These are phyloP conservation scores for Eucalyptus virginea DNA, from an alignment of 345 rosid genomes.

Conservation along the genomic window DNA sequence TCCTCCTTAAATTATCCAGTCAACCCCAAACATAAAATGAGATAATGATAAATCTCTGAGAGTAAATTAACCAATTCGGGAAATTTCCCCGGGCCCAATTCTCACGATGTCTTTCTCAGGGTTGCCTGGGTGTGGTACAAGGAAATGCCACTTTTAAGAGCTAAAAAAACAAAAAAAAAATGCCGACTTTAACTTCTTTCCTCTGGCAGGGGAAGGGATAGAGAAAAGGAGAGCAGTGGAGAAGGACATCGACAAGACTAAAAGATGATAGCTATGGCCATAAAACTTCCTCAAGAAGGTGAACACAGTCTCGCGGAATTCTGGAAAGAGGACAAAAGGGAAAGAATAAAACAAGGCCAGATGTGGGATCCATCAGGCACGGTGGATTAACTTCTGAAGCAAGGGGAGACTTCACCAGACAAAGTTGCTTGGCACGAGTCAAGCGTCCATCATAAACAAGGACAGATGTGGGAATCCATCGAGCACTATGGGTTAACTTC, in stretches of 20 bases:
- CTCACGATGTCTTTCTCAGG: too few relatives aligned
- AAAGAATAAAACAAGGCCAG: neutral
- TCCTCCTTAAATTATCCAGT: neutral
- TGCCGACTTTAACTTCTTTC: neutral
- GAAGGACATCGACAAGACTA: neutral
- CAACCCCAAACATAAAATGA: too few relatives aligned
- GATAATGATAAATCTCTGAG: too few relatives aligned
- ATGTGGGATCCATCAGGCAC: neutral
- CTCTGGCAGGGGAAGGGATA: neutral
- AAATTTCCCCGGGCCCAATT: too few relatives aligned
- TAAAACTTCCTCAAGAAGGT: neutral
- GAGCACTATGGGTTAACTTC: neutral
- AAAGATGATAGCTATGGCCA: neutral
- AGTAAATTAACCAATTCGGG: too few relatives aligned
- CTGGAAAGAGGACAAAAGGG: neutral
- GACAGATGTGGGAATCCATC: neutral
- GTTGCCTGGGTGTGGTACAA: too few relatives aligned
- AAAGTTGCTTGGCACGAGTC: neutral
- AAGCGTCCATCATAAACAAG: neutral
- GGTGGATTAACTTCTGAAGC: neutral
- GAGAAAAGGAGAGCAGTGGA: neutral
- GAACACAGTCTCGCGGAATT: accelerated
- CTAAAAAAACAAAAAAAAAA: too few relatives aligned
- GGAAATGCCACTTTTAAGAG: neutral
- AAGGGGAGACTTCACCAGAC: neutral